phyloP scores from a whole-genome alignment of 441 rosid genomes.

The Mallotus japonicus region DNA sequence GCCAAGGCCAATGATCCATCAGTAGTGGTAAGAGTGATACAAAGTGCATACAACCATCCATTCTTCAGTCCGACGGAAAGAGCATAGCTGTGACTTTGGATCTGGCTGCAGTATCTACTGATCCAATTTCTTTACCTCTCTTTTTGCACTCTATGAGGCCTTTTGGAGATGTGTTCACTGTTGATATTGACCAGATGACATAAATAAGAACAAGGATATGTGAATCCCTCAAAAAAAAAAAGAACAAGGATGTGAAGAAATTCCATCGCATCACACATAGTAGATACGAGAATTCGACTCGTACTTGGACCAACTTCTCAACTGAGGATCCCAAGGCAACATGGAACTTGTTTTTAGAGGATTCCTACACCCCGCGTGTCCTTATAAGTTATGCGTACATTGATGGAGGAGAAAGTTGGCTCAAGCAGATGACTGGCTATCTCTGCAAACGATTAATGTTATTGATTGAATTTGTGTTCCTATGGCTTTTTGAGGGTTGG shows the following conservation, averaged over 20 bases:
- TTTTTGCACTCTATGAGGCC: conserved; percentile 9
- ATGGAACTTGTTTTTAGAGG: not conserved
- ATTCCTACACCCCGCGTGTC: not conserved
- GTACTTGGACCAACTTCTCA: not conserved
- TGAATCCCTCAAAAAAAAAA: no score
- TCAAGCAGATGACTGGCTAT: not conserved
- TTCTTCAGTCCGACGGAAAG: conserved; percentile 11
- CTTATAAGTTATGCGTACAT: not conserved
- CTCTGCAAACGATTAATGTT: not conserved
- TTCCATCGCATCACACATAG: not conserved
- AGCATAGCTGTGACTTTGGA: conserved; percentile 12
- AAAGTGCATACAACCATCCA: conserved; percentile 8
- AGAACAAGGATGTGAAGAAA: not conserved
- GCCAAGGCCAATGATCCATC: not conserved
- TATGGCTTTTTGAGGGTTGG: not conserved
- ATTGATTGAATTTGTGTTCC: not conserved
- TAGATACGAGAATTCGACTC: not conserved
- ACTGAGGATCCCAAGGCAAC: not conserved
- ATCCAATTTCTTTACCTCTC: conserved; percentile 11
- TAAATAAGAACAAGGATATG: no score
- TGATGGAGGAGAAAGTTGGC: not conserved
- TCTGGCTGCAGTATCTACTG: conserved; percentile 8
- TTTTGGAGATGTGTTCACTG: not conserved
- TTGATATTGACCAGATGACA: not conserved
- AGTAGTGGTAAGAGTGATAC: conserved; percentile 2